Base-by-base conservation (phyloP, 495 filamentous ascomycete species). In the Recurvomyces mirabilis region DNA sequence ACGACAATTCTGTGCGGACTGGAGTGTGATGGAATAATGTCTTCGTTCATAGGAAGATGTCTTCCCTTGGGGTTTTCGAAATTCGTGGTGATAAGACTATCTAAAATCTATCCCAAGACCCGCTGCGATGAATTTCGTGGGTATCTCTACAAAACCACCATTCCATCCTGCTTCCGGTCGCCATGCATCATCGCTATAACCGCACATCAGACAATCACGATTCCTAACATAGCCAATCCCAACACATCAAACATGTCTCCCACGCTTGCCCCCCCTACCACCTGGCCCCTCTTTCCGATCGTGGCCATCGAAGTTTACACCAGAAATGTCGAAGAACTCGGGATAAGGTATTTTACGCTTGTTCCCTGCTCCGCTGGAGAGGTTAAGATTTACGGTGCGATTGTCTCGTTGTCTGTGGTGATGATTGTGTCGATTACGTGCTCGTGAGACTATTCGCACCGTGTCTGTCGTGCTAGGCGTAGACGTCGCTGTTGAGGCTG, bases 291-390 rank as follows among this genome's bases (percentile, higher is more conserved):
- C 39, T 30, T 72, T 72, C 42, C 71, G 60, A 52, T 88, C 85
- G 48, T 77, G 76, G 11, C 71, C 70, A 47, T 81, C 73, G 19
- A 74, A 69, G 39, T 48, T 30, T 28, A 84, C 50, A 30, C 71
- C 74, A 5, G 75, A 75, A n/a, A 94, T 60, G 49, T 91, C 84
- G 51, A 93, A 93, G 47, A 87, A 79, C 44, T 94, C 87, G 2
- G 74, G 73, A 28, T 87, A 73, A 31, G 81, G 76, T 46, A 82
- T 68, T 52, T 83, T 79, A 13, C 87, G 73, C 64, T 94, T 94
- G 21, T 80, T 80, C 0, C 87, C 86, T 1, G 78, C 73, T 3
- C 71, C 77, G 24, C 55, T 72, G 14, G 69, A 74, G 35, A 73
- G 68, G 47, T 49, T 50, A 23, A 54, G 26, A 25, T 36, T 50